Percentiles rank a stretch among this genome's conserved stretches.
Conservation (phyloP, 2,329 filamentous ascomycete genomes). For the Iodosphaeria phyllophila region DNA sequence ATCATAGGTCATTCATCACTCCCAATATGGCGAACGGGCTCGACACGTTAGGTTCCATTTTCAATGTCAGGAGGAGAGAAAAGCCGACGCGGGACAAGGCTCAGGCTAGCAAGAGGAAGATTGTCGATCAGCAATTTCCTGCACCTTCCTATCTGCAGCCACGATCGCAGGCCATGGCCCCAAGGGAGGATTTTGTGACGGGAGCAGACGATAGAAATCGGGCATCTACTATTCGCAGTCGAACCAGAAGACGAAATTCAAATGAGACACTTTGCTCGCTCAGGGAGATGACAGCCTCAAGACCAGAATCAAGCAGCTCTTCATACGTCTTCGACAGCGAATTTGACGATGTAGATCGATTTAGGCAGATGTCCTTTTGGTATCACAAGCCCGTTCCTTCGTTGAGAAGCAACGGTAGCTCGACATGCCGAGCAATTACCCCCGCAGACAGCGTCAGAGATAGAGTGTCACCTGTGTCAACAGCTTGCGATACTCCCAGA, state of each 20-base stretch:
- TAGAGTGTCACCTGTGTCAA: conserved; percentile 1
- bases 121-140: conserved; percentile 10
- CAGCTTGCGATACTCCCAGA: conserved; percentile 1
- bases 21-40: conserved; percentile 27
- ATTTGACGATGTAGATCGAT: conserved; percentile 2
- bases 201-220: no score
- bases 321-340: conserved; percentile 1
- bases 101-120: conserved; percentile 1
- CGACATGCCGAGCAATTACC: neutral
- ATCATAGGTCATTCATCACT: neutral
- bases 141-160: conserved; percentile 30
- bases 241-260: conserved; percentile 10
- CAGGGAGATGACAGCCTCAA: neutral
- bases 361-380: neutral
- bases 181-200: conserved; percentile 34
- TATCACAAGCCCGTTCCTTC: neutral
- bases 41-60: conserved; percentile 30
- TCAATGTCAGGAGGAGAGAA: conserved; percentile 20
- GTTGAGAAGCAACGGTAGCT: neutral
- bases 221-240: no score
- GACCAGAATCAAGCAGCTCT: neutral
- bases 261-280: conserved; percentile 1
- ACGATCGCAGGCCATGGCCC: conserved; percentile 33
- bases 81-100: conserved; percentile 5
- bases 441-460: neutral